phyloP scores from a whole-genome alignment of 805 yeast species.

The Metschnikowia borealis region DNA sequence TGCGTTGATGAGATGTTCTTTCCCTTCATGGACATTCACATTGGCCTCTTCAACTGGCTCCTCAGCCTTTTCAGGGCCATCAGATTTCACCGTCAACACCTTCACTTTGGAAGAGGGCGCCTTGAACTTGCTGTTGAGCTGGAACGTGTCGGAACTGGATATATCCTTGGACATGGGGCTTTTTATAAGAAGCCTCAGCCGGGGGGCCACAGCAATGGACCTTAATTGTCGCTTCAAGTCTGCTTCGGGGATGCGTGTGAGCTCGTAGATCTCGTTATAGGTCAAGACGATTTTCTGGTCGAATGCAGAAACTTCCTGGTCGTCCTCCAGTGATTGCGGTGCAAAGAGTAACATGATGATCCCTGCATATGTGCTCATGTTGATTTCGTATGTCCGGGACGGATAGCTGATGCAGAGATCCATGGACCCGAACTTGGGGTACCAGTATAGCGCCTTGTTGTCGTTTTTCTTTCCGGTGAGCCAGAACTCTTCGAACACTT shows the following conservation, averaged over 20 bases:
- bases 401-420: constrained; percentile 73
- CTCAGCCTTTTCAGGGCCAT: constrained; percentile 28
- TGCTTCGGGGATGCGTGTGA: constrained; percentile 66
- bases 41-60: constrained; percentile 47
- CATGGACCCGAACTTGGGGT: constrained; percentile 76
- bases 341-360: constrained; percentile 69
- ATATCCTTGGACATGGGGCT: constrained; percentile 73
- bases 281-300: constrained; percentile 55
- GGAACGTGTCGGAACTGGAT: constrained; percentile 57
- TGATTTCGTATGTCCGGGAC: constrained; percentile 68
- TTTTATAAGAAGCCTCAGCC: constrained; percentile 70
- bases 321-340: constrained; percentile 35
- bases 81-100: constrained; percentile 58
- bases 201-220: constrained; percentile 80
- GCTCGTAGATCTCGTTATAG: constrained; percentile 55
- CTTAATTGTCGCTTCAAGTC: constrained; percentile 77
- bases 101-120: constrained; percentile 67
- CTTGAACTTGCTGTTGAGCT: constrained; percentile 63
- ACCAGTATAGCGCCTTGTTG: constrained; percentile 57
- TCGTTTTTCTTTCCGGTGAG: constrained; percentile 35
- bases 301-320: constrained; percentile 34
- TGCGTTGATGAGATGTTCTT: constrained; percentile 72
- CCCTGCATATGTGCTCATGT: constrained; percentile 79
- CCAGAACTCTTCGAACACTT: constrained; percentile 42
- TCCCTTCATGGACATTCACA: constrained; percentile 55